Percentiles rank a stretch among this genome's conserved stretches.
Evolutionary conservation across 2,329 filamentous ascomycete genomes (phyloP).

Genomic region (Pyrenochaeta sp.): DNA sequence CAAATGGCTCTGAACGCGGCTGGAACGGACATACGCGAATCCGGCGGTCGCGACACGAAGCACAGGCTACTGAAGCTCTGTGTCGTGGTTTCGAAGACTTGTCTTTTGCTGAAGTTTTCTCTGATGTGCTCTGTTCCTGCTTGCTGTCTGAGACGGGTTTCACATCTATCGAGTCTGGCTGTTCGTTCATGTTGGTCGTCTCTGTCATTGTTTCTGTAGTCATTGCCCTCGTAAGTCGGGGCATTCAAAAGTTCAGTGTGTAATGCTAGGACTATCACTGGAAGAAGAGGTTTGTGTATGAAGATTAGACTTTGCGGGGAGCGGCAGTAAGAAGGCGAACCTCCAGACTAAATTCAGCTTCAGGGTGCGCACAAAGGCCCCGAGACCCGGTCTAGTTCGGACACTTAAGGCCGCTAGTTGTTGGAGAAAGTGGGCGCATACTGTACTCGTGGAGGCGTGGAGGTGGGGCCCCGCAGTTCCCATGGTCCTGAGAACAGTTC

Average conservation of each 20-base stretch:
- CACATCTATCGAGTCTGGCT: conserved; percentile 21
- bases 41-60: conserved; percentile 59
- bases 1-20: conserved; percentile 23
- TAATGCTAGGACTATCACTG: neutral
- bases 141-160: conserved; percentile 20
- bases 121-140: conserved; percentile 20
- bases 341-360: conserved; percentile 24
- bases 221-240: conserved; percentile 10
- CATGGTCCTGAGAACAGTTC: conserved; percentile 14
- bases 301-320: conserved; percentile 12
- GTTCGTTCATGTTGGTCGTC: conserved; percentile 21
- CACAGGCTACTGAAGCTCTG: conserved; percentile 64
- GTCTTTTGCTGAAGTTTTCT: conserved; percentile 22
- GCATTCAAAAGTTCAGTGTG: neutral
- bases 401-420: conserved; percentile 23
- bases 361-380: conserved; percentile 10
- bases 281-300: neutral
- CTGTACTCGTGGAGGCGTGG: conserved; percentile 13
- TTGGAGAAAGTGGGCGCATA: conserved; percentile 21
- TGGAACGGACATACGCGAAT: conserved; percentile 47
- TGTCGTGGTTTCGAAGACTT: conserved; percentile 46
- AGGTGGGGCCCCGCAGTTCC: conserved; percentile 41
- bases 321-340: conserved; percentile 11
- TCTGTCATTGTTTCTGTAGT: conserved; percentile 19
- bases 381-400: conserved; percentile 21